Conservation (phyloP, 345 rosid species). For the Salix caprea region DNA sequence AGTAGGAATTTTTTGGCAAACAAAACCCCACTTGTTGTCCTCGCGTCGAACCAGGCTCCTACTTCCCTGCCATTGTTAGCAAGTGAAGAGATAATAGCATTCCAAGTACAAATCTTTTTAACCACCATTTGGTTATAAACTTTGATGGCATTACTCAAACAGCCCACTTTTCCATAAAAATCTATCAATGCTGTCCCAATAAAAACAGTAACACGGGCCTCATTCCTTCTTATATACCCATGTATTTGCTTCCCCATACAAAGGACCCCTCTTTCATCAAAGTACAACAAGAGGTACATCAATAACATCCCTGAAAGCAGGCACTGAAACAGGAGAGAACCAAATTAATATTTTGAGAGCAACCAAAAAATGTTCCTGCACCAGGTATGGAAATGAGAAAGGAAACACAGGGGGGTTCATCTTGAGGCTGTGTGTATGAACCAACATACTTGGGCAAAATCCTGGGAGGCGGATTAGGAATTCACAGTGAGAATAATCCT, state of each 20-base stretch:
- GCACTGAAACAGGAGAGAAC: constrained; percentile 52
- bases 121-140: constrained; percentile 33
- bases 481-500: constrained; percentile 95
- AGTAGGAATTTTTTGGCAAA: no score
- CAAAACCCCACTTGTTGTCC: no score
- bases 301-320: constrained; percentile 92
- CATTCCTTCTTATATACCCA: constrained; percentile 41
- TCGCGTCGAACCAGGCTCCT: no score
- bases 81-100: constrained; percentile 58
- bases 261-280: constrained; percentile 38
- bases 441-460: constrained; percentile 89
- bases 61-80: constrained; percentile 49
- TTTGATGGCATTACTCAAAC: constrained; percentile 26
- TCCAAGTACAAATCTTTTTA: constrained; percentile 59
- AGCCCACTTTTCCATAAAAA: constrained; percentile 62
- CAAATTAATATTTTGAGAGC: not conserved
- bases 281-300: constrained; percentile 91
- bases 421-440: not conserved
- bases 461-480: constrained; percentile 97
- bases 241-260: constrained; percentile 60
- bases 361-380: not conserved
- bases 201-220: constrained; percentile 30
- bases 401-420: not conserved
- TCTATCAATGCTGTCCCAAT: constrained; percentile 54
- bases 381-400: not conserved